Conservation (phyloP, 1,284 basidiomycete species). For the Phylloboletellus chloephorus region DNA sequence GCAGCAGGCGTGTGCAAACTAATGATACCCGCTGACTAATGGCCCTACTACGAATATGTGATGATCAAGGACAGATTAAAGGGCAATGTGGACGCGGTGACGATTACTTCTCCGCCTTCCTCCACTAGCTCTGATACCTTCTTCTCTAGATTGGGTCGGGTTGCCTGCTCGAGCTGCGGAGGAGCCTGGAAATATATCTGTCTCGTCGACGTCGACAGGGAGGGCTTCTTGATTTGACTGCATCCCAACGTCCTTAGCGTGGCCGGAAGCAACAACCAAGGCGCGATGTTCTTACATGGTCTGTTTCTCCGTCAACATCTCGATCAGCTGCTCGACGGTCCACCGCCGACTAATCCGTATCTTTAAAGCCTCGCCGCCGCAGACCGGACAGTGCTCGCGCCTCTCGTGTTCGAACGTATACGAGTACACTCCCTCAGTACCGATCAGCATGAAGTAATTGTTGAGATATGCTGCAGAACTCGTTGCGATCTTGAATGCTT, state of each 20-base stretch:
- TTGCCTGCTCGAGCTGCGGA: slow-evolving; percentile 81
- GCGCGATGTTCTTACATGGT: slow-evolving; percentile 62
- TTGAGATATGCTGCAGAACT: slow-evolving; percentile 90
- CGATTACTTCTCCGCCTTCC: slow-evolving; percentile 73
- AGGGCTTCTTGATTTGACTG: slow-evolving; percentile 93
- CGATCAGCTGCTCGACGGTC: slow-evolving; percentile 82
- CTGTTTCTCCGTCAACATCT: slow-evolving; percentile 78
- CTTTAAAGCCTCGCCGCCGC: slow-evolving; percentile 84
- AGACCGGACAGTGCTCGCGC: slow-evolving; percentile 93
- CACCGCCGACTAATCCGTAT: slow-evolving; percentile 62
- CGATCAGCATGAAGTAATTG: slow-evolving; percentile 98
- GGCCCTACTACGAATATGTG: slow-evolving; percentile 42
- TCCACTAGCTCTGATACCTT: slow-evolving; percentile 76
- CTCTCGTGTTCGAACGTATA: slow-evolving; percentile 97
- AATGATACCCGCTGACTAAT: slow-evolving; percentile 27
- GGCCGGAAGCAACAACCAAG: neutral
- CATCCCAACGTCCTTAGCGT: slow-evolving; percentile 13
- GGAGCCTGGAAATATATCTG: slow-evolving; percentile 93
- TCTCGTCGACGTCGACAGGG: slow-evolving; percentile 61
- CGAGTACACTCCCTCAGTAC: slow-evolving; percentile 95
- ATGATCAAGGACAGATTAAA: slow-evolving; percentile 78
- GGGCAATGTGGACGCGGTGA: slow-evolving; percentile 85
- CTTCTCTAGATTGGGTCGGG: slow-evolving; percentile 85
- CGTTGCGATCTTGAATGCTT: slow-evolving; percentile 98
- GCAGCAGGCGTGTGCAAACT: too few species aligned